Evolutionary conservation across 768 basidiomycete species (phyloP).

Genomic region (Ramaria sp.): DNA sequence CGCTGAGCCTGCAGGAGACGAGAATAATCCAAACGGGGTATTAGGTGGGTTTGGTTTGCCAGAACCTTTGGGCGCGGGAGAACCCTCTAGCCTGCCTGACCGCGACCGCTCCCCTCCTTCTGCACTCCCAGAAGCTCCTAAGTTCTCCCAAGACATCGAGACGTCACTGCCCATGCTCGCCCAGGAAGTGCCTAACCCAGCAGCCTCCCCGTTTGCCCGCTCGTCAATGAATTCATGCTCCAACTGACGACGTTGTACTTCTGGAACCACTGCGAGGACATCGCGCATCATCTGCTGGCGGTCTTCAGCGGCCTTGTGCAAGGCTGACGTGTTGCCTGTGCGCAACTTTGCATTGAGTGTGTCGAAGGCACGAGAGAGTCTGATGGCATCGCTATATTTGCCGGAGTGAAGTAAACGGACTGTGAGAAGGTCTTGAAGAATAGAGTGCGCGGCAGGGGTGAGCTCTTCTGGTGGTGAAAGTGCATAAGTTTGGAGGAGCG

Average conservation of each 20-base stretch:
- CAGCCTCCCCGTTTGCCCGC: background rate
- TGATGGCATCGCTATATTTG: slow-evolving; percentile 56
- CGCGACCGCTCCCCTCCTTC: background rate
- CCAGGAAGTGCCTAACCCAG: background rate
- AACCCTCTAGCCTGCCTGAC: slow-evolving; percentile 2
- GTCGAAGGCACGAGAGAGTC: slow-evolving; percentile 1
- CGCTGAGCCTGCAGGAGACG: background rate
- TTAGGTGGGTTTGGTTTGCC: background rate
- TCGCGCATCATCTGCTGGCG: slow-evolving; percentile 4
- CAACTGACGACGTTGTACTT: slow-evolving; percentile 1
- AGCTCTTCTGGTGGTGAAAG: slow-evolving; percentile 41
- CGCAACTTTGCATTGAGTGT: background rate
- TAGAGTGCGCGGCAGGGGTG: slow-evolving; percentile 37
- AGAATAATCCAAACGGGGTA: background rate
- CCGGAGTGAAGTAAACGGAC: slow-evolving; percentile 68
- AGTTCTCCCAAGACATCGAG: slow-evolving; percentile 3
- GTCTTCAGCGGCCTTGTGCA: background rate
- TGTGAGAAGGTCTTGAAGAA: slow-evolving; percentile 70
- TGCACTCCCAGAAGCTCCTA: background rate
- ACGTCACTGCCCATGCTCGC: background rate
- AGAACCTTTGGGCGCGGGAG: background rate
- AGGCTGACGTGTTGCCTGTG: background rate
- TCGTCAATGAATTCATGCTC: slow-evolving; percentile 2
- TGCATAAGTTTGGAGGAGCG: slow-evolving; percentile 45
- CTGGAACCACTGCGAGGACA: slow-evolving; percentile 4